These are phyloP conservation scores for Aspergillus alliaceus DNA, from an alignment of 2,329 filamentous ascomycete genomes.

Conservation along the genomic window DNA sequence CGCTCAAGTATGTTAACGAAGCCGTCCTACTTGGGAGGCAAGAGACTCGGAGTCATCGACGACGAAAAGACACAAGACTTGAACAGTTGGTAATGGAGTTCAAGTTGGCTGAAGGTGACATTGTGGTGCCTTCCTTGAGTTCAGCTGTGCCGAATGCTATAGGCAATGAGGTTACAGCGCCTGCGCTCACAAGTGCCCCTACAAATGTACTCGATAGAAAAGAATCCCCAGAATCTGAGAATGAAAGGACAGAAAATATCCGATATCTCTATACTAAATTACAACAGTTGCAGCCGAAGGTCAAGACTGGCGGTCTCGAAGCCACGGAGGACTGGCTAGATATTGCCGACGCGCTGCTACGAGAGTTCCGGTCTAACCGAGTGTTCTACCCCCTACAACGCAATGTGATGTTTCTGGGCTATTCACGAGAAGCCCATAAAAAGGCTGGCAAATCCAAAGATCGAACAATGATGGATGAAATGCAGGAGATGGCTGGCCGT, in stretches of 20 bases:
- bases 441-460: conserved; percentile 38
- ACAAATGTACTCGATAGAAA: conserved; percentile 17
- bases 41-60: conserved; percentile 32
- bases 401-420: conserved; percentile 52
- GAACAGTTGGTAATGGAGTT: conserved; percentile 43
- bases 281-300: conserved; percentile 47
- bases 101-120: conserved; percentile 23
- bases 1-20: conserved; percentile 74
- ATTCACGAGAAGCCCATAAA: conserved; percentile 42
- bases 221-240: conserved; percentile 31
- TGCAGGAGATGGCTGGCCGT: conserved; percentile 45
- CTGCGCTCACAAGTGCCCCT: conserved; percentile 17
- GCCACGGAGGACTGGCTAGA: conserved; percentile 59
- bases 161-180: conserved; percentile 7
- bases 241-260: conserved; percentile 42
- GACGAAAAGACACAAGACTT: conserved; percentile 38
- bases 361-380: conserved; percentile 61
- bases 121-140: conserved; percentile 14
- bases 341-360: conserved; percentile 57
- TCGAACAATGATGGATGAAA: conserved; percentile 41
- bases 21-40: conserved; percentile 64
- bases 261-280: conserved; percentile 47
- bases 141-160: conserved; percentile 20
- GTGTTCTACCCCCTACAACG: conserved; percentile 59
- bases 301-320: conserved; percentile 51